Evolutionary conservation across 805 yeast genomes (phyloP), one percentile per base, ranked within the genome.

Genomic region (Yarrowia osloensis): DNA sequence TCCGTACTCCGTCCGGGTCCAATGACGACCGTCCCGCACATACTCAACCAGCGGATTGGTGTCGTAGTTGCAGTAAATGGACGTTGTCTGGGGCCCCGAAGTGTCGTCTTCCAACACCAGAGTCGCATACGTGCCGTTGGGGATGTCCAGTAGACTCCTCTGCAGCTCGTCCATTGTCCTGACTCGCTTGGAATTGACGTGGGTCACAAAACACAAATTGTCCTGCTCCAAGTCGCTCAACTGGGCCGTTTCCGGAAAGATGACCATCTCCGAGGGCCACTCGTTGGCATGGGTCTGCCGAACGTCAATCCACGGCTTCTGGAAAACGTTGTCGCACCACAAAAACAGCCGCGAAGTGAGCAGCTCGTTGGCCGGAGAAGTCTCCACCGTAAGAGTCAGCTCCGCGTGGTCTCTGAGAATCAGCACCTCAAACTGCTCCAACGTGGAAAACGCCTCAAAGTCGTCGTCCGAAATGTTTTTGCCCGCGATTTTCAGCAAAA

Each of bases 231-330:
- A 95, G 89, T 9, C 96, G 95, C 46, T 84, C 82, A 57, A 86
- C 82, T 73, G 88, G 84, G 22, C 85, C 81, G 2, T 90, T 24
- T 44, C 86, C 65, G 90, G 86, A 73, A 90, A 91, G n/a, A 91
- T 93, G 19, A 57, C 49, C 47, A 57, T 57, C 68, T 85, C 85
- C 19, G 92, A 87, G 17, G 96, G 97, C 66, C 90, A 79, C 63
- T 84, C 81, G 55, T 84, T 83, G 84, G 89, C 87, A 28, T 88
- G 85, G 11, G 17, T 21, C 78, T 91, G 97, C 70, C 93, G 85
- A 19, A 91, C 96, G 4, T 92, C 92, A 73, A 88, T 93, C 76
- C 90, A 97, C 13, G 97, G 96, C 35, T 85, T 83, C 74, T 91
- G 97, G 42, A 91, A 75, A 7, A 88, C 77, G 47, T 91, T 87